Evolutionary conservation across 371 early-diverging fungal genomes (phyloP), one percentile per base, ranked within the genome.

Genomic region (Batkoa obscura): DNA sequence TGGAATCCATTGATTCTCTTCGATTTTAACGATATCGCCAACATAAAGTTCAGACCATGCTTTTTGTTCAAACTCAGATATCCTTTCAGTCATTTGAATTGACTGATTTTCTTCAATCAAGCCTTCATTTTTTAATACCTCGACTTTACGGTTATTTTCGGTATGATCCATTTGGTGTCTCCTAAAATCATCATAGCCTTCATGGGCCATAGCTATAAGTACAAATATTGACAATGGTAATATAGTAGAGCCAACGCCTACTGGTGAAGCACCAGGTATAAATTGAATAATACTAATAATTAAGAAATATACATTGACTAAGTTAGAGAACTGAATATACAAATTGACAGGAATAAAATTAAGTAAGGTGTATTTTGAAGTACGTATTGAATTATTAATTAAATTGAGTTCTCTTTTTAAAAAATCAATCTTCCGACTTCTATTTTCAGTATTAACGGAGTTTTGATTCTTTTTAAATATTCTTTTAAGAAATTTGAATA

Each of bases 101-200:
- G 41, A n/a, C 41, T n/a, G 8, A 10, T n/a, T 41, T 41, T 3
- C 36, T 23, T 94, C 92, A 46, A 72, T 63, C 68, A 92, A 92
- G 51, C 68, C 60, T 65, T 83, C 83, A 46, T 83, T 79, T 33
- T 70, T 59, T 12, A 95, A 72, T 15, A 79, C 74, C 45, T 74
- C 73, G 8, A 84, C 75, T 32, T 70, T 70, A 35, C 81, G 75
- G 57, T 78, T 74, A 70, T 99, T 99, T 46, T 85, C 83, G 50
- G 76, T 73, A 5, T 77, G 70, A 66, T 99, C 99, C 2, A 86
- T 73, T 55, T 81, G 72, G 64, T 95, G 95, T 23, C 98, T 80
- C 57, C 86, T 84, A 62, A 80, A 86, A 69, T 99, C 99, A 68
- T 97, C 97, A 50, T 95, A 73, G 6, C 78, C 98, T 65, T 97